phyloP scores from a whole-genome alignment of 768 basidiomycete genomes.

The Cystofilobasidium bisporidii region DNA sequence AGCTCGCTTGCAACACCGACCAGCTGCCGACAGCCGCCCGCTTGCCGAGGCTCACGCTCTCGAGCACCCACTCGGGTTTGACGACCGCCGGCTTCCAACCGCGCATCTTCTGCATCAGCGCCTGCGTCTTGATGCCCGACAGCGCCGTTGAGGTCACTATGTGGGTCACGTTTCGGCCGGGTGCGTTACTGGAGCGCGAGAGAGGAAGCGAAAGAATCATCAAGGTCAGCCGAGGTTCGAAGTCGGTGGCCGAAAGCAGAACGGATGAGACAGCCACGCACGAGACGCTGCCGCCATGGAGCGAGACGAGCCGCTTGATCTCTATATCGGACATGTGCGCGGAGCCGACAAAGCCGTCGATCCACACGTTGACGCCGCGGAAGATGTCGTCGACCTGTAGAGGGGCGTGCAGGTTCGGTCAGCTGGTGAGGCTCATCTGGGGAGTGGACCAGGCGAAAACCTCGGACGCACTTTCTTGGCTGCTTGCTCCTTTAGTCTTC shows the following conservation, averaged over 20 bases:
- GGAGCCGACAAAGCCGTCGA: conserved; percentile 7
- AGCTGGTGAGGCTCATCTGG: not conserved
- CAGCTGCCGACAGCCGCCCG: not conserved
- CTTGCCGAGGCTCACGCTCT: not conserved
- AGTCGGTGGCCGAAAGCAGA: not conserved
- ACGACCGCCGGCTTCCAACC: conserved; percentile 18
- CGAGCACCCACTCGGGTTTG: conserved; percentile 12
- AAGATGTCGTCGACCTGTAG: conserved; percentile 18
- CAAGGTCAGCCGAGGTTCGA: not conserved
- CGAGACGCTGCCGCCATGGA: conserved; percentile 9
- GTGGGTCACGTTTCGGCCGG: conserved; percentile 7
- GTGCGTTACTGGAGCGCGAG: not conserved
- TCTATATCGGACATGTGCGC: conserved; percentile 5
- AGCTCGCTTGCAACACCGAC: not conserved
- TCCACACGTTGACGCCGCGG: conserved; percentile 10
- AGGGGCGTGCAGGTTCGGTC: too few relatives aligned
- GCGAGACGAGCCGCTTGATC: not conserved
- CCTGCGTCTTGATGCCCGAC: conserved; percentile 14
- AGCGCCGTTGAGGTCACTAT: conserved; percentile 13
- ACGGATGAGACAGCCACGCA: not conserved
- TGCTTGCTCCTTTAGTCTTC: conserved; percentile 10
- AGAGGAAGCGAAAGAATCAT: too few relatives aligned
- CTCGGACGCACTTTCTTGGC: conserved; percentile 12
- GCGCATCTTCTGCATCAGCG: not conserved
- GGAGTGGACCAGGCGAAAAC: too few relatives aligned